Base-by-base conservation (phyloP, 179 eudicot species). In the Corrigiola litoralis region DNA sequence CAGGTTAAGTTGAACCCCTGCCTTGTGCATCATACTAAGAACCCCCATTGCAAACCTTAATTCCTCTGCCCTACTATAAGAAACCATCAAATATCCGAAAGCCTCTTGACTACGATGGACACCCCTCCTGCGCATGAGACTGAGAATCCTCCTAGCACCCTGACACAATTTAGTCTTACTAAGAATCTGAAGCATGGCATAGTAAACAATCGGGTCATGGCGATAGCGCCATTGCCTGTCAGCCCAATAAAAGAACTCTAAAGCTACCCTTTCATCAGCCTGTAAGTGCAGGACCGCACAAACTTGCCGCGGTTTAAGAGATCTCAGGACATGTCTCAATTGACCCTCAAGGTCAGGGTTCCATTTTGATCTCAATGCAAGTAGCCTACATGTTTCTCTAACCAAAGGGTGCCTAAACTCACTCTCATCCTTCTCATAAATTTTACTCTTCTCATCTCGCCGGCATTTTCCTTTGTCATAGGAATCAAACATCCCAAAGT, bases 141-240 rank as follows among this genome's bases (percentile, higher is more conserved):
- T 70, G 40, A 91, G 84, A 41, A 91, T 73, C 67, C 97, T 73
- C 73, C 79, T 78, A 38, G 95, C 89, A 50, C 89, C 97, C 75
- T 86, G 81, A 63, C 87, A 89, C 63, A 91, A 56, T 57, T 82
- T 86, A 28, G 94, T 91, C 77, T 81, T 88, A 57, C 91, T 57
- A 40, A 91, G 87, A 76, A 88, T 75, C 53, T 83, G 72, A 50
- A 91, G 91, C 89, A 91, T 81, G 27, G 76, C 81, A 71, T 83
- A 84, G 59, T 91, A 89, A 58, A 86, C 94, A 51, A 85, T 20
- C 0, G 77, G 85, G 40, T 85, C 76, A 53, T 91, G 96, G 34
- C 82, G 82, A 69, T 91, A 88, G 44, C 94, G 78, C 96, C 97
- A 91, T 52, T 86, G 96, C 77, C 89, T 65, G 53, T 80, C 86